Evolutionary conservation across 2,329 filamentous ascomycete species (phyloP), one percentile per base, ranked within the genome.

Genomic region (Diaporthe batatas): DNA sequence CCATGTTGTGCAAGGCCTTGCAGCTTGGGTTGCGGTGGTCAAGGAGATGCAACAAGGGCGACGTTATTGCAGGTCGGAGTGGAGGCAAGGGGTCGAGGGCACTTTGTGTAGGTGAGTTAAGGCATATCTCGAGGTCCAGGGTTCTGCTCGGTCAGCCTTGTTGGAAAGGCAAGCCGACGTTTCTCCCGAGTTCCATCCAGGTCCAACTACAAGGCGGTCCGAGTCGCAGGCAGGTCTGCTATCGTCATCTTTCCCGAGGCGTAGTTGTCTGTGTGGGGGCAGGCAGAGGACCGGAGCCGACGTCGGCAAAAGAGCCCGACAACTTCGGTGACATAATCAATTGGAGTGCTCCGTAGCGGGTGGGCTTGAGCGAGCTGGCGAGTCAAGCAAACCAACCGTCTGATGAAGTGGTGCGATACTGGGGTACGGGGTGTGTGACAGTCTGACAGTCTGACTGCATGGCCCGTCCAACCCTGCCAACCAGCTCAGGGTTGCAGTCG

Each of bases 1-100:
- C 79, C 79, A 82, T 82, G 69, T 71, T 77, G 16, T 14, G 29
- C 36, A 23, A 18, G 11, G 25, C 21, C 42, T n/a, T 44, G 34
- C 32, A 39, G 47, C 21, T 3, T 16, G 8, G 62, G 14, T 44
- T 6, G 47, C 36, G 16, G 12, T 34, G 36, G 57, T 23, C 34
- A 18, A 32, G 16, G 21, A 29, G 68, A 18, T 18, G 57, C 47
- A 51, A 47, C 23, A 11, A 11, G 23, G 21, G 25, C 32, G 42
- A 34, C 12, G 54, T 57, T 44, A 14, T 14, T 12, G 7, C 29
- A 54, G 21, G 39, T 32, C 29, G 34, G 21, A 34, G 29, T n/a
- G 16, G 44, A 53, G 62, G 62, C 62, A 39, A 67, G 32, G 2
- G 29, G 62, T 67, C 47, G 32, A 53, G 29, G 7, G 25, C 10